Base-by-base conservation (phyloP, 495 filamentous ascomycete species). In the Xylaria castorea region DNA sequence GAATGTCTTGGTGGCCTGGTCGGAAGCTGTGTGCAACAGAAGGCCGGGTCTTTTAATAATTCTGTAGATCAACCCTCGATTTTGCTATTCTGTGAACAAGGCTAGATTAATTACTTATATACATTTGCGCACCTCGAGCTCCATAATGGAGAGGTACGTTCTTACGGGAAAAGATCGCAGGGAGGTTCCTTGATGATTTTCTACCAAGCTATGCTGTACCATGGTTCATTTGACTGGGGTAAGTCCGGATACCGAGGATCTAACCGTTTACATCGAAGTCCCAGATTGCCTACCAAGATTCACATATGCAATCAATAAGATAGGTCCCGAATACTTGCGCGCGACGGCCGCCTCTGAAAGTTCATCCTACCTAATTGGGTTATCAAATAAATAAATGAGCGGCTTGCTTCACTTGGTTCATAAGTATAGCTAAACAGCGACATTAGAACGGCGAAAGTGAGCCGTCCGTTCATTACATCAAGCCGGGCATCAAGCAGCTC, bases 181-280 rank as follows among this genome's bases (percentile, higher is more conserved):
- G 53, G 32, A 22, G 34, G 38, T 64, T 64, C 20, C 12, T 64
- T 12, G 61, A 40, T 64, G 61, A 64, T 44, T 42, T 64, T 64
- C 34, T 14, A 57, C 58, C 34, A 61, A 61, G 34, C 7, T 22
- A 40, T 61, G 58, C 30, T 57, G 66, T 57, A 57, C 66, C 48
- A 50, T 42, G 66, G 50, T 57, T 57, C 50, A 2, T 34, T 36
- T 11, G 18, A 42, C 44, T 68, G 44, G 66, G 66, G 50, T 30
- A 55, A 55, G 50, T 57, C 66, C 50, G 50, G 50, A 55, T 55
- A 51, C 48, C 66, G 36, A 68, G 40, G 8, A 34, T 34, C 66
- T 57, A 57, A 30, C 50, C 66, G 66, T 68, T 57, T 30, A 36
- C 50, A 57, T 68, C 50, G 36, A 57, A 44, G 36, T 27, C 22